Conservation (phyloP, 2,329 filamentous ascomycete species). For the Fusarium buharicum region DNA sequence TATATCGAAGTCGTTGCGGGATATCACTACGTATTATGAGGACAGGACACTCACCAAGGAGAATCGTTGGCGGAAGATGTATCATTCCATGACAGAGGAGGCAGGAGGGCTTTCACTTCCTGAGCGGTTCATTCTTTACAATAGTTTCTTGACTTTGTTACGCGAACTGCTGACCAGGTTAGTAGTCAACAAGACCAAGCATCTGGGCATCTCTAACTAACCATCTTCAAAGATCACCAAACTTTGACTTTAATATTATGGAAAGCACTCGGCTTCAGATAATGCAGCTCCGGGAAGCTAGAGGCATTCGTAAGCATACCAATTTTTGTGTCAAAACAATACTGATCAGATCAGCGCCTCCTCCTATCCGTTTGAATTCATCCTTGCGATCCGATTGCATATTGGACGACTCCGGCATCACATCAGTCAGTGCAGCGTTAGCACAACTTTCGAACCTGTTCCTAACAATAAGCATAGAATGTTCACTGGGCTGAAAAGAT, state of each 20-base stretch:
- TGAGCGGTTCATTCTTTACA: constrained; percentile 66
- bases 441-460: background rate
- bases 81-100: constrained; percentile 64
- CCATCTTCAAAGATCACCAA: constrained; percentile 50
- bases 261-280: constrained; percentile 61
- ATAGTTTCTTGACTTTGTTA: constrained; percentile 62
- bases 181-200: constrained; percentile 15
- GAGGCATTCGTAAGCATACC: constrained; percentile 60
- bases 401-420: constrained; percentile 41
- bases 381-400: constrained; percentile 50
- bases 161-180: constrained; percentile 64
- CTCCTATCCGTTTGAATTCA: constrained; percentile 50
- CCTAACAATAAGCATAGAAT: constrained; percentile 50
- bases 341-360: constrained; percentile 48
- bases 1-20: constrained; percentile 61
- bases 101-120: constrained; percentile 61
- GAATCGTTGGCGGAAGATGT: constrained; percentile 68
- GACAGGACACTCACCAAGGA: constrained; percentile 60
- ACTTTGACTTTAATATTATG: constrained; percentile 66
- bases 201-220: constrained; percentile 26
- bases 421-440: constrained; percentile 26
- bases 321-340: constrained; percentile 9
- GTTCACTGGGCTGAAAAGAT: constrained; percentile 71
- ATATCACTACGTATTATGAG: constrained; percentile 64
- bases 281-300: constrained; percentile 62